A percentile compares a stretch with the other conserved stretches of the same genome.
These are phyloP conservation scores for Psilocybe mexicana DNA, from an alignment of 1,284 basidiomycete species.

Conservation along the genomic window DNA sequence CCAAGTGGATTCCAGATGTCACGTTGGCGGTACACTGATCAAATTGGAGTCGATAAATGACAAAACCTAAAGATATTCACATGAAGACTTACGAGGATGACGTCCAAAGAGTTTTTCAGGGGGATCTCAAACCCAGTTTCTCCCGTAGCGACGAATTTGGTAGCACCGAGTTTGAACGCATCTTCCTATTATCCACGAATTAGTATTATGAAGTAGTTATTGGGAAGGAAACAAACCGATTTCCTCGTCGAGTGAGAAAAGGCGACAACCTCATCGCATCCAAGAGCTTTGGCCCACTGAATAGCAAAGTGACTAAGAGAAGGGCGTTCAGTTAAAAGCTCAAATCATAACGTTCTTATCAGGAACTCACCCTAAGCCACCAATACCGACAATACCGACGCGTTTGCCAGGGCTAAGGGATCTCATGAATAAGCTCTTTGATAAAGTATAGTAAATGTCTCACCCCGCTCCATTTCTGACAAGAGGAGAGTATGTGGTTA, in stretches of 20 bases:
- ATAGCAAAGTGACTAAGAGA: slow-evolving; percentile 51
- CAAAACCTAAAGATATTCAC: slow-evolving; percentile 28
- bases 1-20: slow-evolving; percentile 51
- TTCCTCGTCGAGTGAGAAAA: slow-evolving; percentile 66
- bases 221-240: slow-evolving; percentile 25
- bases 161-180: slow-evolving; percentile 63
- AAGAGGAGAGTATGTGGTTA: slow-evolving; percentile 69
- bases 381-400: slow-evolving; percentile 61
- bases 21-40: slow-evolving; percentile 53
- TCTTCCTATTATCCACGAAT: slow-evolving; percentile 42
- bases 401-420: slow-evolving; percentile 54
- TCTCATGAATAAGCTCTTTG: neutral
- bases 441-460: neutral
- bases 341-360: slow-evolving; percentile 15
- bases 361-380: slow-evolving; percentile 49
- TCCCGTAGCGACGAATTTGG: slow-evolving; percentile 48
- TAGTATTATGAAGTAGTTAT: neutral
- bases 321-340: slow-evolving; percentile 18
- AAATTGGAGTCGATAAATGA: slow-evolving; percentile 35
- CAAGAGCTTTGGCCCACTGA: slow-evolving; percentile 58
- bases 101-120: slow-evolving; percentile 50
- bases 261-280: slow-evolving; percentile 54
- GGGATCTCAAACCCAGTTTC: slow-evolving; percentile 43
- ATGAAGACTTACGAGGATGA: slow-evolving; percentile 57
- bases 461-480: slow-evolving; percentile 55